These are phyloP conservation scores for Phanerochaete carnosa DNA, from an alignment of 768 basidiomycete genomes.

Conservation along the genomic window DNA sequence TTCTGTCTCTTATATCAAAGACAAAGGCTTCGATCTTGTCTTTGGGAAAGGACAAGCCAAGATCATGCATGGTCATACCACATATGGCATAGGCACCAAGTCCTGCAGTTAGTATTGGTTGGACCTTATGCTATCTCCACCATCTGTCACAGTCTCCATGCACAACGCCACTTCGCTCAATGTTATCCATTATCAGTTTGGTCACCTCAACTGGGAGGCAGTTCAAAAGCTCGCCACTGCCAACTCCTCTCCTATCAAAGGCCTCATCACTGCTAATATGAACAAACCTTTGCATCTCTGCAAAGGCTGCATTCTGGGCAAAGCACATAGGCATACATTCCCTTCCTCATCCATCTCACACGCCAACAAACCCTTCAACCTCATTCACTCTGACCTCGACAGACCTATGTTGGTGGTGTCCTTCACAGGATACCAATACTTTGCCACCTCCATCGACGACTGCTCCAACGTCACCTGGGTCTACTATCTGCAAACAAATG, in stretches of 20 bases:
- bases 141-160: background rate
- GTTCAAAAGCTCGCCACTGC: background rate
- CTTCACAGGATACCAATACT: constrained; percentile 28
- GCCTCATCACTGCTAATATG: background rate
- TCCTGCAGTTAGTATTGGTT: background rate
- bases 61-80: background rate
- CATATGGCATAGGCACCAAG: background rate
- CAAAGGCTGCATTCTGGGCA: background rate
- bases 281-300: background rate
- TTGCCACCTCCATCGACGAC: constrained; percentile 35
- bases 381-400: background rate
- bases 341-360: background rate
- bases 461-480: constrained; percentile 23
- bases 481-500: constrained; percentile 28
- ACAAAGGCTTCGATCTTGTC: background rate
- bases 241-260: background rate
- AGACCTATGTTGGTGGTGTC: constrained; percentile 8
- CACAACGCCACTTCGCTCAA: background rate
- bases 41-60: background rate
- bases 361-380: background rate
- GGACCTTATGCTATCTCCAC: background rate
- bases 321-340: constrained; percentile 3
- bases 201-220: constrained; percentile 5
- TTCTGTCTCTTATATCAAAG: background rate
- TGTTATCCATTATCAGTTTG: background rate